Conservation (phyloP, 306 rosid genomes). For the Carpinus viminea region DNA sequence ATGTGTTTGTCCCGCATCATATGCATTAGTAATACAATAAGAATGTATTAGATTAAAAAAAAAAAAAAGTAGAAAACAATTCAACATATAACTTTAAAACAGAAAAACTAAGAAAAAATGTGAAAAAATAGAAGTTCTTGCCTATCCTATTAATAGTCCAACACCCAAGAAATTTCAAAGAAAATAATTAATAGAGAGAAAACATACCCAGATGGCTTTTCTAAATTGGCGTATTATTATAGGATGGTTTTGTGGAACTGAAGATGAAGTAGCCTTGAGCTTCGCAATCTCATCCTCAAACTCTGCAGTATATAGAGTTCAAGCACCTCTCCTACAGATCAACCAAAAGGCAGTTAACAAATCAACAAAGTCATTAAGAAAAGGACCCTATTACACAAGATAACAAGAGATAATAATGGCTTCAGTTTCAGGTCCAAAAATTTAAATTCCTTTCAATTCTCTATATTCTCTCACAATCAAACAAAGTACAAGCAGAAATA, state of each 20-base stretch:
- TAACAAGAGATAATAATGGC: not conserved
- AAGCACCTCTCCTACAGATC: not conserved
- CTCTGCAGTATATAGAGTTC: no score
- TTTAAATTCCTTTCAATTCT: not conserved
- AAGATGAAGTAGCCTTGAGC: slow-evolving; percentile 42
- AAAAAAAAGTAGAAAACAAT: no score
- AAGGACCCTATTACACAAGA: no score
- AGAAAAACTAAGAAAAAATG: no score
- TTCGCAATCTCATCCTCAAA: slow-evolving; percentile 53
- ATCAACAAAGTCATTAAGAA: not conserved
- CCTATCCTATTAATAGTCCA: not conserved
- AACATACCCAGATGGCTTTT: slow-evolving; percentile 91
- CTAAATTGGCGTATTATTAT: slow-evolving; percentile 62
- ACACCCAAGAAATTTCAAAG: not conserved
- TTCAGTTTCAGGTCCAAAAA: not conserved
- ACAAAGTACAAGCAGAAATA: not conserved
- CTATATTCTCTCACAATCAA: not conserved
- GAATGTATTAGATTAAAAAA: no score
- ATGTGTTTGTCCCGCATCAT: no score
- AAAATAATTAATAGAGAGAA: slow-evolving; percentile 7
- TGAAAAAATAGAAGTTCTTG: not conserved
- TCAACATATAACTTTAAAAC: no score
- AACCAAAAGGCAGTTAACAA: not conserved
- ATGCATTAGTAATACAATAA: no score
- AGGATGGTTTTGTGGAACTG: slow-evolving; percentile 42